These are phyloP conservation scores for Neonectria ditissima DNA, from an alignment of 2,329 filamentous ascomycete genomes.

Conservation along the genomic window DNA sequence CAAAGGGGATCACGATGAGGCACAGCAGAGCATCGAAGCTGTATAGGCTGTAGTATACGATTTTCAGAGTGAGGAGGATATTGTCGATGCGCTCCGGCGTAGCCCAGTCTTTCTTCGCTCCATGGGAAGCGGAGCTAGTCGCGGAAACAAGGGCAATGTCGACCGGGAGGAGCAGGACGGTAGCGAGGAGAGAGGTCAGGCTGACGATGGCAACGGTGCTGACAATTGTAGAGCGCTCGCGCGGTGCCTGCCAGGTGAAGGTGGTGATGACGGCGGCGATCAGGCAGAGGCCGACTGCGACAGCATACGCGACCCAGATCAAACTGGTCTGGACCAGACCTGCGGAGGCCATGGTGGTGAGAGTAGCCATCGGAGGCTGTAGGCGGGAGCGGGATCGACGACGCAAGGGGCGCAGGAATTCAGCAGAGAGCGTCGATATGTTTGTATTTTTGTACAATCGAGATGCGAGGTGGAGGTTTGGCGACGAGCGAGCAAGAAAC, in stretches of 20 bases:
- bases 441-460: slow-evolving; percentile 10
- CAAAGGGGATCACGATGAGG: slow-evolving; percentile 89
- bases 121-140: slow-evolving; percentile 79
- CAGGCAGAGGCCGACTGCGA: slow-evolving; percentile 82
- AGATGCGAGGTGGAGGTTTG: slow-evolving; percentile 15
- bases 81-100: slow-evolving; percentile 81
- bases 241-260: slow-evolving; percentile 89
- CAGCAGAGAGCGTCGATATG: not conserved
- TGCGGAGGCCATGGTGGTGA: slow-evolving; percentile 55
- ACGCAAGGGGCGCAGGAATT: slow-evolving; percentile 5
- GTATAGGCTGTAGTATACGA: slow-evolving; percentile 94
- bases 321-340: slow-evolving; percentile 85
- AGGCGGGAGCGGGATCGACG: not conserved
- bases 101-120: slow-evolving; percentile 94
- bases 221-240: slow-evolving; percentile 85
- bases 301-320: slow-evolving; percentile 94
- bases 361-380: not conserved
- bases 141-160: slow-evolving; percentile 95
- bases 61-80: slow-evolving; percentile 83
- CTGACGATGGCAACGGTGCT: slow-evolving; percentile 89
- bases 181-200: slow-evolving; percentile 88
- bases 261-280: slow-evolving; percentile 85
- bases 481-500: slow-evolving; percentile 11
- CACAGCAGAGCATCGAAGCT: slow-evolving; percentile 92
- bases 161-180: slow-evolving; percentile 90